A percentile compares a stretch with the other conserved stretches of the same genome.
These are phyloP conservation scores for Aplosporella prunicola DNA, from an alignment of 2,329 filamentous ascomycete genomes.

Conservation along the genomic window DNA sequence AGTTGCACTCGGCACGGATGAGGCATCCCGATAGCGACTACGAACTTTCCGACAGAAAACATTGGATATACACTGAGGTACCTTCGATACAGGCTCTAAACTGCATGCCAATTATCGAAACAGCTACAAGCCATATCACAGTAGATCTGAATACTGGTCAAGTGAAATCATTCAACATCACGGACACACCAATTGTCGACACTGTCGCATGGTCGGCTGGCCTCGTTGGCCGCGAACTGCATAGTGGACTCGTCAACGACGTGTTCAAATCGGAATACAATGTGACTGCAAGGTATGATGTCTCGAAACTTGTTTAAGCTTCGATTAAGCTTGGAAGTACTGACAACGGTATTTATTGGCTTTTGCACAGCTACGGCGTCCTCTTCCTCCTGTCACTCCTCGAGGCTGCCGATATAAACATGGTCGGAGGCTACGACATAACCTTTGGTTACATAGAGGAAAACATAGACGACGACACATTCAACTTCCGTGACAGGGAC, in stretches of 20 bases:
- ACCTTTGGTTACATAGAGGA: constrained; percentile 1
- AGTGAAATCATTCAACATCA: constrained; percentile 10
- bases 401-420: constrained; percentile 5
- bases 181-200: constrained; percentile 4
- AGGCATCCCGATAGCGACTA: not conserved
- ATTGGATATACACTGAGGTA: not conserved
- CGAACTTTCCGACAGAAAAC: too few species aligned
- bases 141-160: constrained; percentile 9
- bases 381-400: constrained; percentile 13
- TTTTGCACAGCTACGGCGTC: constrained; percentile 13
- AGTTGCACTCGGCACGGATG: not conserved
- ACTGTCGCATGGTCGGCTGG: not conserved
- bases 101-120: not conserved
- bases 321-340: too few species aligned
- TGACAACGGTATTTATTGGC: constrained; percentile 10
- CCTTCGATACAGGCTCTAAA: not conserved
- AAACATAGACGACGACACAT: constrained; percentile 16
- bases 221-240: constrained; percentile 12
- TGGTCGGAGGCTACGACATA: not conserved
- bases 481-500: constrained; percentile 16
- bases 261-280: too few species aligned
- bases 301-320: too few species aligned
- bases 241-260: too few species aligned
- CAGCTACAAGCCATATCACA: constrained; percentile 9
- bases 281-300: too few species aligned